Percentiles rank a stretch among this genome's conserved stretches.
These are phyloP conservation scores for Verticillium tricorpus DNA, from an alignment of 2,329 filamentous ascomycete genomes.

Conservation along the genomic window DNA sequence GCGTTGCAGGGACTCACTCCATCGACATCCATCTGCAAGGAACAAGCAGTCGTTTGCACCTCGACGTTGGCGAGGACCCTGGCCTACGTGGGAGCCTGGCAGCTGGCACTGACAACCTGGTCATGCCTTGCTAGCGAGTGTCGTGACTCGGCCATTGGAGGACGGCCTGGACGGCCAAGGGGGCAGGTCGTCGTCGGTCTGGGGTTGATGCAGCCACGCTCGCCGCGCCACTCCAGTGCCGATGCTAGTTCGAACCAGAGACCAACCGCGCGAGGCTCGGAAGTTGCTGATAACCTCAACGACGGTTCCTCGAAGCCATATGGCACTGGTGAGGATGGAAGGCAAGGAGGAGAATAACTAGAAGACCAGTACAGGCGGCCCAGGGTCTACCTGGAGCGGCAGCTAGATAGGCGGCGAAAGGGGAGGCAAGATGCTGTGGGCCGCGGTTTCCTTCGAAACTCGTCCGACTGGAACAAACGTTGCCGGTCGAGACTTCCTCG, in stretches of 20 bases:
- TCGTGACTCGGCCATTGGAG: neutral
- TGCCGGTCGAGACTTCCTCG: no score
- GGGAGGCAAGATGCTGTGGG: no score
- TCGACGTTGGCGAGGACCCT: neutral
- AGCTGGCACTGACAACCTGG: neutral
- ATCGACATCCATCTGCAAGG: neutral
- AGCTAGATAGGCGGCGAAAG: no score
- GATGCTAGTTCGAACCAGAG: neutral
- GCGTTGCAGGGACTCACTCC: neutral
- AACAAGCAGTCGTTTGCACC: neutral
- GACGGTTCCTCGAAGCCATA: no score
- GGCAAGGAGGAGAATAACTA: no score
- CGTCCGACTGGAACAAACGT: no score
- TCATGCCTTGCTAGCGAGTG: neutral
- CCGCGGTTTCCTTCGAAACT: no score
- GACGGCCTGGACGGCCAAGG: neutral
- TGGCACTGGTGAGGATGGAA: no score
- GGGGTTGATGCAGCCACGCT: neutral
- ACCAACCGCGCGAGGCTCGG: neutral
- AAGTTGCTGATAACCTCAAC: neutral
- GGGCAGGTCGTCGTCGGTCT: neutral
- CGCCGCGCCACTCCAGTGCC: neutral
- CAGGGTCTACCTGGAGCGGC: no score
- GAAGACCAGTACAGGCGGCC: no score
- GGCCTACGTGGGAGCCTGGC: neutral